Evolutionary conservation across 1,139 yeast species (phyloP), one percentile per base, ranked within the genome.

Genomic region (Yamadazyma diddensiae): DNA sequence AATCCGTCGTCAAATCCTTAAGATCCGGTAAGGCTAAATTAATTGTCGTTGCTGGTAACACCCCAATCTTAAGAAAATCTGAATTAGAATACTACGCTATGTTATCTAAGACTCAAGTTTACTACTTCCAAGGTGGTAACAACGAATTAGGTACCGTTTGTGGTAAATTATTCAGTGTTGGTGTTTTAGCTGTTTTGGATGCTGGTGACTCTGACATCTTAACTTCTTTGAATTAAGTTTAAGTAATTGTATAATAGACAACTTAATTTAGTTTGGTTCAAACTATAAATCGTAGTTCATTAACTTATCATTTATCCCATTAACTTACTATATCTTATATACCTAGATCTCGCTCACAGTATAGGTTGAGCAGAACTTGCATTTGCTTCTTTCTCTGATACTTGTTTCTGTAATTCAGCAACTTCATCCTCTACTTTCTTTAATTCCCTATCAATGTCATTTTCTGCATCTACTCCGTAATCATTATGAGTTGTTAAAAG

Each of bases 181-280:
- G 97, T 78, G 92, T 90, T 62, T 77, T 92, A 65, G 79, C 97
- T 60, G 71, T 94, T 62, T 77, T 90, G 65, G 98, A 94, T 62
- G 97, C 96, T 61, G 99, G 99, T 90, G 99, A 94, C 80, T 92
- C 98, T 59, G 99, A 94, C 75, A 90, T 94, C 75, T 84, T 92
- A 63, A 63, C 84, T 55, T 62, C 77, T 49, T 56, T 43, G 28
- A 33, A 28, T 31, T 37, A 36, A 36, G 36, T 37, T 30, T 12
- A 21, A 6, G 5, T 29, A 35, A 39, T 37, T 38, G 40, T 24
- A 27, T 31, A 37, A 24, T 24, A 24, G 21, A 30, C 18, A 30
- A 17, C 32, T 29, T 29, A 29, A 29, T 29, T 19, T 15, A 28
- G 13, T 26, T 11, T n/a, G n/a, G n/a, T n/a, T n/a, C n/a, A n/a